These are phyloP conservation scores for Zygnema circumcarinatum DNA, from an alignment of 139 green algal species.

Conservation along the genomic window DNA sequence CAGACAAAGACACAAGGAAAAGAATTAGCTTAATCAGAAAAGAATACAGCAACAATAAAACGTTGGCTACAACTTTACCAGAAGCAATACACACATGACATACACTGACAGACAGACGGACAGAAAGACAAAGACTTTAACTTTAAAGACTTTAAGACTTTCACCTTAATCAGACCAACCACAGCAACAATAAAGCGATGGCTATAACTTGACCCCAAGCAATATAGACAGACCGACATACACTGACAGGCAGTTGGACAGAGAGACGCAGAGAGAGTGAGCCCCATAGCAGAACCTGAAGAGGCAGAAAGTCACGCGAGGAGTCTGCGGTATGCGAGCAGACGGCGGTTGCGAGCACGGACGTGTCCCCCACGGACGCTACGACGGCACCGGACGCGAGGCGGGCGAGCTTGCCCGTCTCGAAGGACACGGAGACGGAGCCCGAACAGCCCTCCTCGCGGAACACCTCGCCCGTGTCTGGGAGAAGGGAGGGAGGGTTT, in stretches of 20 bases:
- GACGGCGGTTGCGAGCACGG: slow-evolving; percentile 73
- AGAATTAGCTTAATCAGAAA: background rate
- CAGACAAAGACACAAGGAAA: background rate
- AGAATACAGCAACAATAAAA: background rate
- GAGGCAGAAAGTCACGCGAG: slow-evolving; percentile 51
- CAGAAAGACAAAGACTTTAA: slow-evolving; percentile 1
- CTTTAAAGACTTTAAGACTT: background rate
- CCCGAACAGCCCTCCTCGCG: background rate
- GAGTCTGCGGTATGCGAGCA: slow-evolving; percentile 6
- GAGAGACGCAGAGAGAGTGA: slow-evolving; percentile 4
- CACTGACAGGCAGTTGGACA: background rate
- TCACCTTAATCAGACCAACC: too few relatives aligned
- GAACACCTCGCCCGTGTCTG: slow-evolving; percentile 14
- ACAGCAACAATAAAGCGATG: too few relatives aligned
- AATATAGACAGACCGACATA: too few relatives aligned
- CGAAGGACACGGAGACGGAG: slow-evolving; percentile 62
- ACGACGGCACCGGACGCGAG: slow-evolving; percentile 73
- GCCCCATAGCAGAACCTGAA: too few relatives aligned
- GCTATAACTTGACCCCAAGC: too few relatives aligned
- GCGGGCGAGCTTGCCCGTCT: slow-evolving; percentile 73
- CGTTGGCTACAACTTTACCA: background rate
- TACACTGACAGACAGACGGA: background rate
- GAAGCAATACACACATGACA: slow-evolving; percentile 1
- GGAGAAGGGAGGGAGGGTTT: background rate
- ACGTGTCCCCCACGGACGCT: slow-evolving; percentile 64